Evolutionary conservation across 208 protist genomes (phyloP).

Genomic region (Spongospora subterranea): DNA sequence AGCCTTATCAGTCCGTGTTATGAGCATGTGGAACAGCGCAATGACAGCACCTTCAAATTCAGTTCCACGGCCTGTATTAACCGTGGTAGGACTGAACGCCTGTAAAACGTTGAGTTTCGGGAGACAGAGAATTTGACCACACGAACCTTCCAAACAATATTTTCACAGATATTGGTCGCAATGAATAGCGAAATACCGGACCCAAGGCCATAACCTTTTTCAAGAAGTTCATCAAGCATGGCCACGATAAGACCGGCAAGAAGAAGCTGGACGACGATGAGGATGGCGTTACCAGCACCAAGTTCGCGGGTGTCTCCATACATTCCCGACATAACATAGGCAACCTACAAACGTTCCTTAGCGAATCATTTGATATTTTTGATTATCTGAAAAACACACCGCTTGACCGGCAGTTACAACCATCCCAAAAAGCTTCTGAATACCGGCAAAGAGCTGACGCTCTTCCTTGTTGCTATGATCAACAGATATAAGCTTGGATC

Average conservation of each 20-base stretch:
- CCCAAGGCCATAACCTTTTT: conserved; percentile 97
- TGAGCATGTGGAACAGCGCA: conserved; percentile 97
- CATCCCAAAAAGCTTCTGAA: conserved; percentile 96
- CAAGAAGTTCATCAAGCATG: conserved; percentile 97
- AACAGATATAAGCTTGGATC: conserved; percentile 93
- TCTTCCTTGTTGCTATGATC: conserved; percentile 93
- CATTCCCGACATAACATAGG: conserved; percentile 97
- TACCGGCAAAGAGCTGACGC: conserved; percentile 91
- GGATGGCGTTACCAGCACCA: conserved; percentile 86
- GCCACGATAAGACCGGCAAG: conserved; percentile 97
- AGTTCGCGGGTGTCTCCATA: conserved; percentile 97
- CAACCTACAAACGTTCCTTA: conserved; percentile 69
- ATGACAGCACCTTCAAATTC: conserved; percentile 99
- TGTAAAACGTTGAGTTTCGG: background rate
- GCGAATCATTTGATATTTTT: too few species aligned
- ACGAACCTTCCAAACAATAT: conserved; percentile 96
- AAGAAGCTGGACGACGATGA: conserved; percentile 98
- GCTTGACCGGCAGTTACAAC: conserved; percentile 97
- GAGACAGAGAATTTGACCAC: background rate
- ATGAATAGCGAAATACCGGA: conserved; percentile 99
- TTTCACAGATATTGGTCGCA: conserved; percentile 99
- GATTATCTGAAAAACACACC: conserved; percentile 81
- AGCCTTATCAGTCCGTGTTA: conserved; percentile 77
- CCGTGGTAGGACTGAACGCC: conserved; percentile 96
- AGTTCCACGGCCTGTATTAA: conserved; percentile 93